Percentiles rank a stretch among this genome's conserved stretches.
phyloP scores from a whole-genome alignment of 2,329 filamentous ascomycete genomes.

The Endocalyx cinctus region DNA sequence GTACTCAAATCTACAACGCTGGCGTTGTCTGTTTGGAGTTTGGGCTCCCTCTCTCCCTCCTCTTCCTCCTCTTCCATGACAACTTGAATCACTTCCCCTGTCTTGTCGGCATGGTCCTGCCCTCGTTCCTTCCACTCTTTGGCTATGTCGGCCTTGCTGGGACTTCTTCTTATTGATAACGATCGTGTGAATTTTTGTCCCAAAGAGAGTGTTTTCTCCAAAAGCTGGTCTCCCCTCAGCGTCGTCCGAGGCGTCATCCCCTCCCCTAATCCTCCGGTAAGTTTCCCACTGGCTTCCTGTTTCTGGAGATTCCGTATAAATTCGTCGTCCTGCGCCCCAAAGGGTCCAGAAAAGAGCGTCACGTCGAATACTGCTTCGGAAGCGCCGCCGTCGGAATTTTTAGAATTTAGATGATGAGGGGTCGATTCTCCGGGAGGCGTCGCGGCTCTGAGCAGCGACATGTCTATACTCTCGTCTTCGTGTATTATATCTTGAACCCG shows the following conservation, averaged over 20 bases:
- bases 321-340: constrained; percentile 37
- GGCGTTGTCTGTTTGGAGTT: too few relatives aligned
- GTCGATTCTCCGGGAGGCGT: constrained; percentile 28
- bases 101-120: constrained; percentile 55
- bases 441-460: constrained; percentile 23
- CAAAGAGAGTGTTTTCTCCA: constrained; percentile 31
- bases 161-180: constrained; percentile 33
- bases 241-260: constrained; percentile 45
- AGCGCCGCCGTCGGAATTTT: constrained; percentile 16
- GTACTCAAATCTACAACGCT: constrained; percentile 47
- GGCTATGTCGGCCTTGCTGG: too few relatives aligned
- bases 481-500: constrained; percentile 21
- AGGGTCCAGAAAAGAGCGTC: constrained; percentile 41
- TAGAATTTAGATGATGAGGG: constrained; percentile 21
- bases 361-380: constrained; percentile 39
- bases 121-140: constrained; percentile 42
- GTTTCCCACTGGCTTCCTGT: constrained; percentile 48
- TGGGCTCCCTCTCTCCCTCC: too few relatives aligned
- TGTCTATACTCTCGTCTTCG: constrained; percentile 28
- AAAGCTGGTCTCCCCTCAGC: constrained; percentile 47
- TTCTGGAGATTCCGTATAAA: constrained; percentile 43
- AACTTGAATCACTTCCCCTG: constrained; percentile 56
- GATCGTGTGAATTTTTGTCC: constrained; percentile 35
- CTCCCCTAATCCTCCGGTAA: constrained; percentile 55
- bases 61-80: constrained; percentile 36